Conservation (phyloP, 306 rosid species). For the Cucurbita moschata region DNA sequence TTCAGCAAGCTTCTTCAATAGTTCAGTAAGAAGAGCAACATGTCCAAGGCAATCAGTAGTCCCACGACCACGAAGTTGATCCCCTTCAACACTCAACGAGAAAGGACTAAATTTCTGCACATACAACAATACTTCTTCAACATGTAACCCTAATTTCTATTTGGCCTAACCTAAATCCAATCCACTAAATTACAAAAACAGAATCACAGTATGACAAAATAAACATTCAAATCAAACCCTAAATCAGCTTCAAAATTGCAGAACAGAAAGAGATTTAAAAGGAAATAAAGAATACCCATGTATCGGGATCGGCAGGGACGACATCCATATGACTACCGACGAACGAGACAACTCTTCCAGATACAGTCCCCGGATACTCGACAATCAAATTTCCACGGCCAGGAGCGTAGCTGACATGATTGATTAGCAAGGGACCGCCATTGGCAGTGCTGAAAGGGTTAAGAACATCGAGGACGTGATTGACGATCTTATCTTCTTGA, state of each 20-base stretch:
- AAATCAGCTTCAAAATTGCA: background rate
- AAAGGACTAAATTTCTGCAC: slow-evolving; percentile 88
- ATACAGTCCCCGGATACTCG: slow-evolving; percentile 71
- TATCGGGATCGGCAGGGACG: slow-evolving; percentile 74
- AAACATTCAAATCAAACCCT: background rate
- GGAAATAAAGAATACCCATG: slow-evolving; percentile 43
- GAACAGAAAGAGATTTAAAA: background rate
- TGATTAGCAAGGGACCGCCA: slow-evolving; percentile 56
- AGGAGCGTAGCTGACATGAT: slow-evolving; percentile 53
- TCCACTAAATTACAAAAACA: background rate
- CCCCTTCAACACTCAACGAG: slow-evolving; percentile 67
- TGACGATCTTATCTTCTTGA: slow-evolving; percentile 56
- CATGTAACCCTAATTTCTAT: background rate
- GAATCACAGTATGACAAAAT: background rate
- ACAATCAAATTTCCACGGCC: slow-evolving; percentile 72
- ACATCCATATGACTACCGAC: slow-evolving; percentile 96
- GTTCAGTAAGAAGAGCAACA: slow-evolving; percentile 76
- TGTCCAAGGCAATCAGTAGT: slow-evolving; percentile 95
- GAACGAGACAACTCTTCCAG: slow-evolving; percentile 58
- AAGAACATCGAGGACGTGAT: slow-evolving; percentile 50
- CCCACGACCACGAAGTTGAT: slow-evolving; percentile 85
- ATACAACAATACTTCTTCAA: background rate
- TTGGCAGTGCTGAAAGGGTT: slow-evolving; percentile 55
- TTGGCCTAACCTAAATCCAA: background rate
- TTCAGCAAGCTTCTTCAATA: slow-evolving; percentile 69